Base-by-base conservation (phyloP, 1,284 basidiomycete genomes). In the Apiotrichum brassicae region DNA sequence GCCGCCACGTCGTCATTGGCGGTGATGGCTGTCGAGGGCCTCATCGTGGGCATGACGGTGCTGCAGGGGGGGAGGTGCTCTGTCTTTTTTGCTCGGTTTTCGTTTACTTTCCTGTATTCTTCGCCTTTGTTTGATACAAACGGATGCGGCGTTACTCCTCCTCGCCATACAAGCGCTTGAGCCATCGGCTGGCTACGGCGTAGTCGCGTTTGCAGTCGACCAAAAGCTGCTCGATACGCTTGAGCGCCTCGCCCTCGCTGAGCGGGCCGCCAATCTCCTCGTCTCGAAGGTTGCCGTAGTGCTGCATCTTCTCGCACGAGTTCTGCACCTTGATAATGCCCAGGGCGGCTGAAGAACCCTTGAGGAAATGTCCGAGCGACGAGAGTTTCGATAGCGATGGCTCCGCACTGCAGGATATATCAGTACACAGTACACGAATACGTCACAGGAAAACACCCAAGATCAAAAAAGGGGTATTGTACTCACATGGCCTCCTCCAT, bases 291-390 rank as follows among this genome's bases (percentile, higher is more conserved):
- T 75, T 79, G 44, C 90, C 90, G 64, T 86, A 84, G 72, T 92
- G 82, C 72, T 94, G 91, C 68, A 94, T 92, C 72, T 81, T 81
- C 72, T 90, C 89, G 74, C 91, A 94, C 39, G 84, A 82, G 24
- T 76, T 78, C 66, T 89, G 83, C 48, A 97, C 89, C 62, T 81
- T 82, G 57, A 77, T 76, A 35, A 92, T 81, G 32, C 91, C 91
- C 37, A 95, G 79, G 2, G 92, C 88, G 14, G 91, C 91, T 26
- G 88, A 92, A 2, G 90, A 93, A 43, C 91, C 92, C 72, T 95
- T 97, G 66, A 97, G 82, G 72, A 89, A 97, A 72, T 97, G 92
- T 0, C 91, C 92, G 12, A 88, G 78, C 16, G 78, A 76, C 4
- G 86, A 85, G 14, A 95, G 79, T 58, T 82, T 74, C 8, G 41